phyloP scores from a whole-genome alignment of 805 yeast genomes.

The Yamadazyma sp. region DNA sequence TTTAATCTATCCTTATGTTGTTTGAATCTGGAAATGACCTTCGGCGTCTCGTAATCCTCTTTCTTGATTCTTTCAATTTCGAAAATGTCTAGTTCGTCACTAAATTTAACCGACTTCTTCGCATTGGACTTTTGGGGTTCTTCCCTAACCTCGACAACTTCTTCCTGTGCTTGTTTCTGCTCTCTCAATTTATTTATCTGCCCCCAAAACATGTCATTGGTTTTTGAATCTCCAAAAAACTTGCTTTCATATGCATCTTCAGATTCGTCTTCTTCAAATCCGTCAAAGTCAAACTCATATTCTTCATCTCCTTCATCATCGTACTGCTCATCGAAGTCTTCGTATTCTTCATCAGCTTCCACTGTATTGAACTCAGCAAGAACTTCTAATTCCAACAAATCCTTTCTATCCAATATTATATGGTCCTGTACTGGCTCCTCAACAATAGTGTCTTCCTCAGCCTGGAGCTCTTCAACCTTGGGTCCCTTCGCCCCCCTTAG shows the following conservation, averaged over 20 bases:
- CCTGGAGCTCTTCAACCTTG: conserved; percentile 2
- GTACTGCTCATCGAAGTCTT: conserved; percentile 22
- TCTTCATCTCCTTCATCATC: conserved; percentile 33
- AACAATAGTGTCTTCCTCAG: conserved; percentile 2
- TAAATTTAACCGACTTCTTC: conserved; percentile 55
- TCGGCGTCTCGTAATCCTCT: conserved; percentile 33
- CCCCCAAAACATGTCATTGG: conserved; percentile 35
- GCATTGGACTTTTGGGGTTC: background rate
- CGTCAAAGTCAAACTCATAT: conserved; percentile 31
- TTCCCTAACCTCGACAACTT: background rate
- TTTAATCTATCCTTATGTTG: conserved; percentile 10
- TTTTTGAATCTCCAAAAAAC: conserved; percentile 15
- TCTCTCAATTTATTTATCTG: conserved; percentile 34
- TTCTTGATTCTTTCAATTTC: conserved; percentile 59
- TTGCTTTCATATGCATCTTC: conserved; percentile 25
- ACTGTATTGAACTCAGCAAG: conserved; percentile 42
- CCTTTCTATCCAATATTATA: conserved; percentile 35
- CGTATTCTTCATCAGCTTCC: conserved; percentile 35
- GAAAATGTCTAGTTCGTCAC: conserved; percentile 53
- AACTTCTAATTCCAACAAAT: conserved; percentile 52
- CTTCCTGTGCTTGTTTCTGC: conserved; percentile 11
- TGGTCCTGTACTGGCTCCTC: conserved; percentile 14
- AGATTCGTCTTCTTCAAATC: conserved; percentile 36
- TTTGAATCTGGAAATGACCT: conserved; percentile 19
- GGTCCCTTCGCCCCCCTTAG: conserved; percentile 13